Conservation (phyloP, 768 basidiomycete species). For the Tylopilus sp. region DNA sequence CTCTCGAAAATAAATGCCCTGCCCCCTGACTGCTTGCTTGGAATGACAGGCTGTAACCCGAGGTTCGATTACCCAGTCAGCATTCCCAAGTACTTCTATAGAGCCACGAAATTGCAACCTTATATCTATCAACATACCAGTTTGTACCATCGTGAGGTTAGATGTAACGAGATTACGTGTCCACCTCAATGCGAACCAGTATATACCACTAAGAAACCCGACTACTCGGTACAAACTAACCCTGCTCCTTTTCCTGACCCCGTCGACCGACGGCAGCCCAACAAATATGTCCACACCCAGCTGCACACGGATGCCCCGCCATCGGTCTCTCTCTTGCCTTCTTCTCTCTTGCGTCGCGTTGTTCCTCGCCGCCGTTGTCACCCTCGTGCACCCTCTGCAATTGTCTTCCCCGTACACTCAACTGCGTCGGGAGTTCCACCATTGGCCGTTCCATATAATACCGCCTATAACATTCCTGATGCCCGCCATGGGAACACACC, state of each 20-base stretch:
- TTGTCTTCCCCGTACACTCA: slow-evolving; percentile 21
- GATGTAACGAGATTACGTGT: too few relatives aligned
- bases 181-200: too few relatives aligned
- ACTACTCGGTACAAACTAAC: neutral
- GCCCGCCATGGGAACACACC: slow-evolving; percentile 77
- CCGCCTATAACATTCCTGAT: slow-evolving; percentile 70
- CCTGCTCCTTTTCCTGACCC: neutral
- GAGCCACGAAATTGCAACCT: too few relatives aligned
- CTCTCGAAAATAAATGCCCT: too few relatives aligned
- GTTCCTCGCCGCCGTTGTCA: slow-evolving; percentile 12
- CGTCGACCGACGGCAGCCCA: slow-evolving; percentile 48
- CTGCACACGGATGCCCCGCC: slow-evolving; percentile 64
- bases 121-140: too few relatives aligned
- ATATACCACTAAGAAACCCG: too few relatives aligned
- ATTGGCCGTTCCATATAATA: slow-evolving; percentile 63
- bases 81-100: too few relatives aligned
- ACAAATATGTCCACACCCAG: slow-evolving; percentile 81
- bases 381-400: slow-evolving; percentile 17
- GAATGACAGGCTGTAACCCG: too few relatives aligned
- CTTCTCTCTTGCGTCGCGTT: slow-evolving; percentile 1
- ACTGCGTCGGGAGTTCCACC: slow-evolving; percentile 37
- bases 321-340: slow-evolving; percentile 10
- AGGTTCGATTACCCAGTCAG: too few relatives aligned
- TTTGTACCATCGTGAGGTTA: too few relatives aligned
- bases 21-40: too few relatives aligned